Percentiles rank a stretch among this genome's conserved stretches.
phyloP scores from a whole-genome alignment of 2,329 filamentous ascomycete species.

The Escovopsis sp. region DNA sequence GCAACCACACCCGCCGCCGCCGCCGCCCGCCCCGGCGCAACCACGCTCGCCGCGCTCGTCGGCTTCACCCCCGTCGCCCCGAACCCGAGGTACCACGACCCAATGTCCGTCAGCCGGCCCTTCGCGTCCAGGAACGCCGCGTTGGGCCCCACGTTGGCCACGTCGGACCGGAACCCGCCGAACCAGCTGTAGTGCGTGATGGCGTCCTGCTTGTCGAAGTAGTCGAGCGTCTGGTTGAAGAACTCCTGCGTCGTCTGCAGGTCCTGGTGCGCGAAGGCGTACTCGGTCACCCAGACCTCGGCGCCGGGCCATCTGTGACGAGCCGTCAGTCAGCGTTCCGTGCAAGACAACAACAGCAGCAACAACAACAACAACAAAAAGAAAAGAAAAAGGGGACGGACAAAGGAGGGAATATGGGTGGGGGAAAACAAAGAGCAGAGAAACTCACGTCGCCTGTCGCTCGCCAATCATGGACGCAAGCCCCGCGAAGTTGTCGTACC shows the following conservation, averaged over 20 bases:
- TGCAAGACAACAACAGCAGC: no score
- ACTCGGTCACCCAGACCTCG: conserved; percentile 68
- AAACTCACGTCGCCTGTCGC: conserved; percentile 19
- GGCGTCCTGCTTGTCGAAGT: conserved; percentile 43
- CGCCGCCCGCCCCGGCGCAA: neutral
- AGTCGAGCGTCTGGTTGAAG: conserved; percentile 51
- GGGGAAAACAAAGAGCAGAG: no score
- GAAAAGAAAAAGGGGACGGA: no score
- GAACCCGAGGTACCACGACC: conserved; percentile 59
- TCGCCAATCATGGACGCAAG: conserved; percentile 52
- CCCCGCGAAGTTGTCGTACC: conserved; percentile 56
- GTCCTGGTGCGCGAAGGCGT: conserved; percentile 44
- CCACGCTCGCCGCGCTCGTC: conserved; percentile 8
- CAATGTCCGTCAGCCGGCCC: conserved; percentile 60
- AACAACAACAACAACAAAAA: no score
- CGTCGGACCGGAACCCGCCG: conserved; percentile 54
- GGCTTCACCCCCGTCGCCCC: conserved; percentile 30
- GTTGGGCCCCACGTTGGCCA: conserved; percentile 62
- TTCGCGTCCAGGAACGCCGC: conserved; percentile 53
- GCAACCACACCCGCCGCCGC: conserved; percentile 1
- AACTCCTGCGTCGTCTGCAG: conserved; percentile 46
- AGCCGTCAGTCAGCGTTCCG: neutral
- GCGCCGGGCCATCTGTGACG: conserved; percentile 38
- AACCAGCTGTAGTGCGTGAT: conserved; percentile 62
- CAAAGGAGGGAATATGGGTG: no score